phyloP scores from a whole-genome alignment of 176 grass and related monocot genomes.

The Themeda triandra region DNA sequence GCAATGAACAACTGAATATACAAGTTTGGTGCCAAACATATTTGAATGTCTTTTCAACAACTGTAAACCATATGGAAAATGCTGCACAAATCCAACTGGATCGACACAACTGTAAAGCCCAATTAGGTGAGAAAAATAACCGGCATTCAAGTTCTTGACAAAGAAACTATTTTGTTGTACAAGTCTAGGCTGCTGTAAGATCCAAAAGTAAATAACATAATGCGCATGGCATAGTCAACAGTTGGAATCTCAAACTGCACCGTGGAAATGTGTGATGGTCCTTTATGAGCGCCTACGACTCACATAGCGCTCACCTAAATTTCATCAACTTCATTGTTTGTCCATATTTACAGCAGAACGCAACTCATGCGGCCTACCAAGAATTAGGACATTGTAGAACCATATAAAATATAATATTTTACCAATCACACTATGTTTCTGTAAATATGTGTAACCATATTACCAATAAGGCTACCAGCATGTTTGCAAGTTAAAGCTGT shows the following conservation, averaged over 20 bases:
- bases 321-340: constrained; percentile 32
- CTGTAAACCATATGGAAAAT: too few relatives aligned
- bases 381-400: constrained; percentile 40
- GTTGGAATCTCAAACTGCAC: too few relatives aligned
- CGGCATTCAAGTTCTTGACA: too few relatives aligned
- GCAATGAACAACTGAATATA: not conserved
- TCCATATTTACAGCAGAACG: constrained; percentile 46
- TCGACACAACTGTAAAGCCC: too few relatives aligned
- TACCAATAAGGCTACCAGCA: not conserved
- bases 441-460: not conserved
- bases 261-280: constrained; percentile 15
- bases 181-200: too few relatives aligned
- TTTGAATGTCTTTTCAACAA: too few relatives aligned
- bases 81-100: too few relatives aligned
- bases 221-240: too few relatives aligned
- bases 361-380: constrained; percentile 36
- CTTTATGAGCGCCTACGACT: constrained; percentile 31
- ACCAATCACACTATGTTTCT: not conserved
- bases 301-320: constrained; percentile 28
- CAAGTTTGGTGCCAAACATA: not conserved
- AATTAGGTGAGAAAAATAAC: too few relatives aligned
- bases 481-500: not conserved
- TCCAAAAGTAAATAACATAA: not conserved
- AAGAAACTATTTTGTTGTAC: too few relatives aligned
- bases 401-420: constrained; percentile 7